These are phyloP conservation scores for Chlorella ohadii DNA, from an alignment of 139 green algal genomes.

Conservation along the genomic window DNA sequence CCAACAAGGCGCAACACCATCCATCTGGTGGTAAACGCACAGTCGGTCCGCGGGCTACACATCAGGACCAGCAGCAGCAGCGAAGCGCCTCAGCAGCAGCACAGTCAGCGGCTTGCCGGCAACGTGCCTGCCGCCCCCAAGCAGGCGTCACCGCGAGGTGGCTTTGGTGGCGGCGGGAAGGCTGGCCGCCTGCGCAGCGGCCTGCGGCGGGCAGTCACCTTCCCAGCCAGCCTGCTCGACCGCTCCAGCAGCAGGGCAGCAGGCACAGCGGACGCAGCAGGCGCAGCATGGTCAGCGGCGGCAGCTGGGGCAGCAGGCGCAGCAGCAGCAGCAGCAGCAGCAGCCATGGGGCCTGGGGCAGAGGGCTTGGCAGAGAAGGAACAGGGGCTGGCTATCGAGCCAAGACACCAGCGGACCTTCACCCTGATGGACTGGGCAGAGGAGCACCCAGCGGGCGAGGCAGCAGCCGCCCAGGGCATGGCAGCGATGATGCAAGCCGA, in stretches of 20 bases:
- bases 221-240: not conserved
- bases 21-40: not conserved
- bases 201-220: not conserved
- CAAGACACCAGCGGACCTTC: not conserved
- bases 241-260: not conserved
- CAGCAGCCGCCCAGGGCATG: not conserved
- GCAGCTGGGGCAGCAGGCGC: not conserved
- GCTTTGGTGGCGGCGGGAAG: not conserved
- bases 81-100: not conserved
- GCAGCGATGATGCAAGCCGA: not conserved
- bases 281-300: not conserved
- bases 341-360: not conserved
- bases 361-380: not conserved
- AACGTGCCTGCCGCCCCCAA: not conserved
- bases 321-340: conserved; percentile 2
- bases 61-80: not conserved
- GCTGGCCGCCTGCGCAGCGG: not conserved
- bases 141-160: not conserved
- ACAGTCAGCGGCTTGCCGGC: not conserved
- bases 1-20: not conserved
- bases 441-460: not conserved
- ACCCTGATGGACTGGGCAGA: conserved; percentile 8
- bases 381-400: not conserved
- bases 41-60: not conserved
- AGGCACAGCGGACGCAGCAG: not conserved